These are phyloP conservation scores for Trichophaea hybrida DNA, from an alignment of 2,329 filamentous ascomycete genomes.

Conservation along the genomic window DNA sequence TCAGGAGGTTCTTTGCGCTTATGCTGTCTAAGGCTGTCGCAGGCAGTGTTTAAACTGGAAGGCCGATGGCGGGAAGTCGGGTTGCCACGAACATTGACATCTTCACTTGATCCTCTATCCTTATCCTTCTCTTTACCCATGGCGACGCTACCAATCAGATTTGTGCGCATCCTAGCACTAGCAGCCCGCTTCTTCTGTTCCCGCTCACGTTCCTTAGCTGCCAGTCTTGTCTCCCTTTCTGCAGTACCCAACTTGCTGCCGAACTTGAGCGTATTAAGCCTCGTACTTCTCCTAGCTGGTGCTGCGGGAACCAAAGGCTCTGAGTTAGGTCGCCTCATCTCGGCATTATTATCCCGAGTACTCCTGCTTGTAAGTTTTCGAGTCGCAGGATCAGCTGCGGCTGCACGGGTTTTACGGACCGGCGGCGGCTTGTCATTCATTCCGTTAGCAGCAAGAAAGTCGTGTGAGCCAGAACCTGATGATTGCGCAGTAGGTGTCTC, in stretches of 20 bases:
- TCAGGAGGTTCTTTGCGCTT: constrained; percentile 28
- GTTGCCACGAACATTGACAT: constrained; percentile 20
- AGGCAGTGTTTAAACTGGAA: constrained; percentile 17
- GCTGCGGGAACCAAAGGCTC: constrained; percentile 20
- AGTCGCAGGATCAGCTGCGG: constrained; percentile 20
- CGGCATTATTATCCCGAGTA: constrained; percentile 17
- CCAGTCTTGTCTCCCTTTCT: constrained; percentile 17
- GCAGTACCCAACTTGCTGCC: constrained; percentile 21
- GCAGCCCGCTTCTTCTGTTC: constrained; percentile 19
- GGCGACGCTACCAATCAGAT: constrained; percentile 29
- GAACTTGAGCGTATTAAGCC: constrained; percentile 27
- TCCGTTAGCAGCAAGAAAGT: constrained; percentile 18
- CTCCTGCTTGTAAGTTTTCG: constrained; percentile 22
- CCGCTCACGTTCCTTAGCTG: constrained; percentile 18
- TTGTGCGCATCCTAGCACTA: constrained; percentile 7
- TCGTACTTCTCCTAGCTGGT: constrained; percentile 26
- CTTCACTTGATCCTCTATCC: constrained; percentile 18
- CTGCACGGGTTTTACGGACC: constrained; percentile 25
- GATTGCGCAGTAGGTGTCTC: constrained; percentile 37
- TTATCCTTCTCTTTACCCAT: constrained; percentile 29
- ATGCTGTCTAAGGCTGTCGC: constrained; percentile 29
- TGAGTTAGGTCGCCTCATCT: constrained; percentile 21
- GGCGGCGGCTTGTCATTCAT: constrained; percentile 23
- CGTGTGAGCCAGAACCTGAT: constrained; percentile 15
- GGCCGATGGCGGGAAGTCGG: constrained; percentile 4